A percentile compares a stretch with the other conserved stretches of the same genome.
phyloP scores from a whole-genome alignment of 805 yeast species.

The Candida silvatica region DNA sequence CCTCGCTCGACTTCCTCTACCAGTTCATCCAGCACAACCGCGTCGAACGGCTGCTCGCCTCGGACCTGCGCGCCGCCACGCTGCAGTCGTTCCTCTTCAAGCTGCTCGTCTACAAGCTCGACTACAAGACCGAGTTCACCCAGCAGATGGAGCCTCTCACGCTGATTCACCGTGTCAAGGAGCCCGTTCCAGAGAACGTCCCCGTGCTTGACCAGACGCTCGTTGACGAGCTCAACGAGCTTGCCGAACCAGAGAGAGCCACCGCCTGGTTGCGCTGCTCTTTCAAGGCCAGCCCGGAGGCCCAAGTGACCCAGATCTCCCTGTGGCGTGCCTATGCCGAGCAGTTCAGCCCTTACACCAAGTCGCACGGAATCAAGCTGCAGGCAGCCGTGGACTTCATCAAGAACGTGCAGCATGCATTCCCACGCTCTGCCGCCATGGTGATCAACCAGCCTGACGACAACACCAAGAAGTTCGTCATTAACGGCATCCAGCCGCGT shows the following conservation, averaged over 20 bases:
- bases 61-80: slow-evolving; percentile 40
- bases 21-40: slow-evolving; percentile 51
- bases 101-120: slow-evolving; percentile 42
- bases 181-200: slow-evolving; percentile 46
- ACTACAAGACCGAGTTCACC: slow-evolving; percentile 26
- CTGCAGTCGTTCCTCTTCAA: slow-evolving; percentile 55
- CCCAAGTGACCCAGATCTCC: slow-evolving; percentile 91
- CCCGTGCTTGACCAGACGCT: slow-evolving; percentile 47
- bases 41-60: slow-evolving; percentile 40
- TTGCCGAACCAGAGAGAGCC: slow-evolving; percentile 85
- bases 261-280: slow-evolving; percentile 92
- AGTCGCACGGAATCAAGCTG: slow-evolving; percentile 36
- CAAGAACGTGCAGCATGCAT: slow-evolving; percentile 85
- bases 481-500: slow-evolving; percentile 91
- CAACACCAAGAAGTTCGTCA: slow-evolving; percentile 67
- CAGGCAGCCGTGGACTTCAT: slow-evolving; percentile 96
- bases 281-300: slow-evolving; percentile 66
- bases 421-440: slow-evolving; percentile 86
- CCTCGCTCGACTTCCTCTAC: slow-evolving; percentile 74
- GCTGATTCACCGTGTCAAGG: slow-evolving; percentile 50
- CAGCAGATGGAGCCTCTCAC: slow-evolving; percentile 27
- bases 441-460: slow-evolving; percentile 64
- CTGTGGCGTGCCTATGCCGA: slow-evolving; percentile 93
- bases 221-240: slow-evolving; percentile 47
- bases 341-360: slow-evolving; percentile 63